Conservation (phyloP, 805 yeast genomes). For the Teunomyces pallodes region DNA sequence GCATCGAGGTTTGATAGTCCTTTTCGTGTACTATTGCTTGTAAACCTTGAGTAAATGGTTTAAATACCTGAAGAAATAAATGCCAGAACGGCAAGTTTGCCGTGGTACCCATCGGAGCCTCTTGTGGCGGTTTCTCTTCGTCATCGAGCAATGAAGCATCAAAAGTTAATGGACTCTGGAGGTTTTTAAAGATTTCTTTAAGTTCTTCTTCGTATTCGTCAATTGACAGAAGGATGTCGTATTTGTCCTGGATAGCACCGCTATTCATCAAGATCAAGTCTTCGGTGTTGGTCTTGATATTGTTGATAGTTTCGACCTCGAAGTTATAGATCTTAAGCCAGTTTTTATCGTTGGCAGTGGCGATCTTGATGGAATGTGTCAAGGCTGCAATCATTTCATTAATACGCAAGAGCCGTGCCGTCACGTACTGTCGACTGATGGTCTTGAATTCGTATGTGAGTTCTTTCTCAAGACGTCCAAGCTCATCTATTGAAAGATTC, state of each 20-base stretch:
- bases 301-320: constrained; percentile 34
- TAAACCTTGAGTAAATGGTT: constrained; percentile 22
- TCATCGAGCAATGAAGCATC: constrained; percentile 24
- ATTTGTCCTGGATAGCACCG: constrained; percentile 9
- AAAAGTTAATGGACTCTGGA: constrained; percentile 34
- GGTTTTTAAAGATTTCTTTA: constrained; percentile 22
- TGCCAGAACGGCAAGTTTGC: constrained; percentile 19
- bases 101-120: background rate
- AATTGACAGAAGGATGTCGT: constrained; percentile 14
- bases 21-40: constrained; percentile 25
- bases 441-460: constrained; percentile 20
- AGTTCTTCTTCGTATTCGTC: constrained; percentile 34
- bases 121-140: background rate
- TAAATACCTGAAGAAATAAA: constrained; percentile 20
- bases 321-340: constrained; percentile 32
- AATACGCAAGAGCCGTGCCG: constrained; percentile 28
- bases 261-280: constrained; percentile 18
- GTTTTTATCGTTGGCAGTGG: constrained; percentile 27
- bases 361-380: constrained; percentile 22
- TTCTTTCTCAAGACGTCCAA: background rate
- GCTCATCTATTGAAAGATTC: constrained; percentile 1
- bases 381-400: constrained; percentile 23
- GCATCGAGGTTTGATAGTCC: constrained; percentile 26
- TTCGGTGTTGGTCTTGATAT: constrained; percentile 32
- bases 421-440: constrained; percentile 23